These are phyloP conservation scores for Sporothrix pseudoabietina DNA, from an alignment of 2,329 filamentous ascomycete species.

Conservation along the genomic window DNA sequence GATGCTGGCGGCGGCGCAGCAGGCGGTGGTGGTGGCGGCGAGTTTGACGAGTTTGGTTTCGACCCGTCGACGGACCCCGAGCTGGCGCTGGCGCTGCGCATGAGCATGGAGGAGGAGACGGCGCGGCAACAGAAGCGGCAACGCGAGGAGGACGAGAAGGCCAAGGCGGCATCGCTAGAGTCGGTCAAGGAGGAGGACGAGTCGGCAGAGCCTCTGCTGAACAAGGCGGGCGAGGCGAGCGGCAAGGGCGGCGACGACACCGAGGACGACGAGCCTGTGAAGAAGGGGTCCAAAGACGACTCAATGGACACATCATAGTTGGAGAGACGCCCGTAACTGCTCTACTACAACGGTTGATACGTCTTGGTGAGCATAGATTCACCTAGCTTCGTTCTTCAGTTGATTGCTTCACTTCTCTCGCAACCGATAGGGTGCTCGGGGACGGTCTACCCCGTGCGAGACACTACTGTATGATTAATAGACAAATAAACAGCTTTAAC, in stretches of 20 bases:
- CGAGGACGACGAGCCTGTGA: slow-evolving; percentile 49
- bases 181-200: slow-evolving; percentile 80
- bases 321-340: background rate
- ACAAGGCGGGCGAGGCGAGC: slow-evolving; percentile 66
- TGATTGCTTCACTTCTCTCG: background rate
- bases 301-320: slow-evolving; percentile 84
- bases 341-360: background rate
- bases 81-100: slow-evolving; percentile 86
- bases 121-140: slow-evolving; percentile 86
- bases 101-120: slow-evolving; percentile 99
- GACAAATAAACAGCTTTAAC: slow-evolving; percentile 24
- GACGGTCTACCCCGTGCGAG: slow-evolving; percentile 9
- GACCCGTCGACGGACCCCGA: slow-evolving; percentile 92
- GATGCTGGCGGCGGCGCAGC: slow-evolving; percentile 54
- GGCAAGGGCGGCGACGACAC: slow-evolving; percentile 50
- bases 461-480: slow-evolving; percentile 31
- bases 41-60: slow-evolving; percentile 80
- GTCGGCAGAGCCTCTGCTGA: slow-evolving; percentile 60
- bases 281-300: slow-evolving; percentile 55
- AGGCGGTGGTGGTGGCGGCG: slow-evolving; percentile 58
- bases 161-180: slow-evolving; percentile 57
- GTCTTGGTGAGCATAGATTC: background rate
- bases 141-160: slow-evolving; percentile 69
- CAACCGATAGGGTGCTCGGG: background rate
- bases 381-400: background rate